A percentile compares a stretch with the other conserved stretches of the same genome.
phyloP scores from a whole-genome alignment of 2,329 filamentous ascomycete genomes.

The Falciphora oryzae region DNA sequence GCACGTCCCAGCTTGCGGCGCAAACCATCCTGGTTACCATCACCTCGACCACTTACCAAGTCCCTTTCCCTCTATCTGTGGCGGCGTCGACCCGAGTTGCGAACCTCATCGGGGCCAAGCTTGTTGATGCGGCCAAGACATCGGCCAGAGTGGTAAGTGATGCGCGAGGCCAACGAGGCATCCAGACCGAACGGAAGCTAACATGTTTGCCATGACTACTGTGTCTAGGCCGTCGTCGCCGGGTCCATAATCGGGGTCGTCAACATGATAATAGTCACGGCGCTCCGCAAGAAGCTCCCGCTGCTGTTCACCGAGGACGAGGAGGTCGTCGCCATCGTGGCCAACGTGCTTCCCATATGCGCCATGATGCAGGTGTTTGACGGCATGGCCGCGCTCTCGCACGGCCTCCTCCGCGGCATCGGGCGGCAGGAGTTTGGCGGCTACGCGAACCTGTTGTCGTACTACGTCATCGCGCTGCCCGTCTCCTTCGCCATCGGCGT shows the following conservation, averaged over 20 bases:
- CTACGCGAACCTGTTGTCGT: slow-evolving; percentile 78
- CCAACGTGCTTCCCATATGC: slow-evolving; percentile 68
- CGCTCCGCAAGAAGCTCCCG: slow-evolving; percentile 68
- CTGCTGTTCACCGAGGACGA: slow-evolving; percentile 70
- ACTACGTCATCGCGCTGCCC: slow-evolving; percentile 82
- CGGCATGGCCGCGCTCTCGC: slow-evolving; percentile 69
- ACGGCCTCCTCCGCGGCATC: slow-evolving; percentile 79
- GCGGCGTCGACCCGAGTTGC: slow-evolving; percentile 84
- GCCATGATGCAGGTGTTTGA: slow-evolving; percentile 91
- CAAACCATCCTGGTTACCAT: slow-evolving; percentile 81
- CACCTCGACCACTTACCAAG: slow-evolving; percentile 76
- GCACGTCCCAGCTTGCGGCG: slow-evolving; percentile 73
- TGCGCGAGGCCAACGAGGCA: not conserved
- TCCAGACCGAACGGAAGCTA: not conserved
- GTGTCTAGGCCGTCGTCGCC: slow-evolving; percentile 48
- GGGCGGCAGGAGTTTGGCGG: slow-evolving; percentile 87
- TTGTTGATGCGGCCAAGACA: slow-evolving; percentile 73
- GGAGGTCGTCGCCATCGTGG: slow-evolving; percentile 63
- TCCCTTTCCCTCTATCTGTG: slow-evolving; percentile 87
- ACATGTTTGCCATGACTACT: not conserved
- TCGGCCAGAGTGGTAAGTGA: slow-evolving; percentile 67
- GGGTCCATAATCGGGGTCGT: slow-evolving; percentile 68
- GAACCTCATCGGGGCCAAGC: slow-evolving; percentile 82
- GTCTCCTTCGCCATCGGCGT: slow-evolving; percentile 76
- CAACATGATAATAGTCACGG: slow-evolving; percentile 66